phyloP scores from a whole-genome alignment of 208 protist species.

The Leptomonas seymouri region DNA sequence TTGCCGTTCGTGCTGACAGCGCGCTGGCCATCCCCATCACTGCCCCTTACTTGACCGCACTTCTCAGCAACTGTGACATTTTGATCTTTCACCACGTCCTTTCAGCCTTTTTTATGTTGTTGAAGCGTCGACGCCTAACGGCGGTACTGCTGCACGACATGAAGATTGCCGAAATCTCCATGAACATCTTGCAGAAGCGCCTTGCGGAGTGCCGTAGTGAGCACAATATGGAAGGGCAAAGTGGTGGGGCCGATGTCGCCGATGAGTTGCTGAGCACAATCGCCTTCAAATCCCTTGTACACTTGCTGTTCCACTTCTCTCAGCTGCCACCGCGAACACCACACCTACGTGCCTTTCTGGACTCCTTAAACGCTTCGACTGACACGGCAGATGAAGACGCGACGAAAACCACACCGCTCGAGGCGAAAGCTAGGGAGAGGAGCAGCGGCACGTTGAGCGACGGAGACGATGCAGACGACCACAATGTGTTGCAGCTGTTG shows the following conservation, averaged over 20 bases:
- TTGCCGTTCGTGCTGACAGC: slow-evolving; percentile 45
- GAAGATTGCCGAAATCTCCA: slow-evolving; percentile 9
- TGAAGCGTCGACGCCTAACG: slow-evolving; percentile 16
- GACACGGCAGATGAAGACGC: neutral
- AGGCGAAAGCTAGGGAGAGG: neutral
- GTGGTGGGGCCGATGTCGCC: neutral
- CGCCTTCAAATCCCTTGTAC: slow-evolving; percentile 18
- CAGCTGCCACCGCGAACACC: slow-evolving; percentile 3
- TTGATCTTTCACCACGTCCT: slow-evolving; percentile 48
- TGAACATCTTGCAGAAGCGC: slow-evolving; percentile 29
- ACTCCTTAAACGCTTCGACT: neutral
- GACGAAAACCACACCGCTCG: no score
- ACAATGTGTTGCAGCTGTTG: neutral
- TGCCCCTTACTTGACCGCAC: slow-evolving; percentile 31
- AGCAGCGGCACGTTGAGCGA: neutral
- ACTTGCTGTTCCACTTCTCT: slow-evolving; percentile 7
- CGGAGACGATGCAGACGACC: neutral
- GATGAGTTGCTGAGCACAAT: neutral
- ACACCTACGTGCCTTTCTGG: neutral
- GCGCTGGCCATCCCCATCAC: slow-evolving; percentile 33
- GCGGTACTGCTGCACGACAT: slow-evolving; percentile 28
- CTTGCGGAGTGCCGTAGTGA: neutral
- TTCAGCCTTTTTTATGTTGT: slow-evolving; percentile 36
- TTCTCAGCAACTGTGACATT: slow-evolving; percentile 52
- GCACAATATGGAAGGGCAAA: neutral